These are phyloP conservation scores for Conticribra guillardii DNA, from an alignment of 108 stramenopile species.

Conservation along the genomic window DNA sequence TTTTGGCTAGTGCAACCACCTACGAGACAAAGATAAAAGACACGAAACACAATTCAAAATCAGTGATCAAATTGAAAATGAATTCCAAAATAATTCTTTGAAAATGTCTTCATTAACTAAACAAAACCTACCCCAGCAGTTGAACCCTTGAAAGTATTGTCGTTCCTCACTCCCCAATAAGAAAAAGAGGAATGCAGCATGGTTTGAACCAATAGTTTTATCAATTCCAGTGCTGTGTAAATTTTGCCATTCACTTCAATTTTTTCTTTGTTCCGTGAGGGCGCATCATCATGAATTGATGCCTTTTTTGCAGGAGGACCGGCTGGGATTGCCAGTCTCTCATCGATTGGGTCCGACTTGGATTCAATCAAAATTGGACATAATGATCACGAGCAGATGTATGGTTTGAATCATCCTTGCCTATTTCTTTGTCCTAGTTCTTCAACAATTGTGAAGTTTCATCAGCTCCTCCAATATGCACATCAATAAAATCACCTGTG, in stretches of 20 bases:
- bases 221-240: conserved; percentile 48
- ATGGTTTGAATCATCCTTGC: neutral
- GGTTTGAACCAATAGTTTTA: conserved; percentile 24
- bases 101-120: too few species aligned
- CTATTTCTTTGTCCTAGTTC: conserved; percentile 47
- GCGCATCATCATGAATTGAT: conserved; percentile 22
- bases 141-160: conserved; percentile 45
- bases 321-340: conserved; percentile 27
- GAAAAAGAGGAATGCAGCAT: conserved; percentile 36
- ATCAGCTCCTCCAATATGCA: conserved; percentile 56
- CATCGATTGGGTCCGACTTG: conserved; percentile 29
- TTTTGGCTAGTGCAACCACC: too few species aligned
- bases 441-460: conserved; percentile 40
- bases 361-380: conserved; percentile 19
- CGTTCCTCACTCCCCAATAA: conserved; percentile 26
- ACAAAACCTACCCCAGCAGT: too few species aligned
- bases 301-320: conserved; percentile 30
- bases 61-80: too few species aligned
- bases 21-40: too few species aligned
- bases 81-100: too few species aligned
- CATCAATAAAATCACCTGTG: conserved; percentile 57
- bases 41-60: too few species aligned
- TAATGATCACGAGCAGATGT: conserved; percentile 15
- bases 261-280: conserved; percentile 19
- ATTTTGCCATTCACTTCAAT: conserved; percentile 43